phyloP scores from a whole-genome alignment of 495 filamentous ascomycete genomes.

The Penicillium pulvis region DNA sequence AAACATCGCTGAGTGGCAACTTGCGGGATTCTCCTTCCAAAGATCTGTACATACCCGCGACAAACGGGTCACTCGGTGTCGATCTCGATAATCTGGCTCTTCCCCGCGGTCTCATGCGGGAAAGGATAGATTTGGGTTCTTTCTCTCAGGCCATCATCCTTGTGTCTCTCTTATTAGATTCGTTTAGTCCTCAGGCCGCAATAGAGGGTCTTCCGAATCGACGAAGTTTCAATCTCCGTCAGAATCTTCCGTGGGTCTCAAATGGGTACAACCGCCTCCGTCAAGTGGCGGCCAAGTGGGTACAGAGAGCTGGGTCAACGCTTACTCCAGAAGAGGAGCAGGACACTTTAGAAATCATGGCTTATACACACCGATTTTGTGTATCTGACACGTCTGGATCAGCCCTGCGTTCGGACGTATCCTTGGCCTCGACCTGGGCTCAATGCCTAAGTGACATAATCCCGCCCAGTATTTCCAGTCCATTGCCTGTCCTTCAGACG shows the following conservation, averaged over 20 bases:
- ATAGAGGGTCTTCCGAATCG: conserved; percentile 6
- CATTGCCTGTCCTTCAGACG: conserved; percentile 27
- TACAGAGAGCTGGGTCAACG: conserved; percentile 21
- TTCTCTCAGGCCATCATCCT: conserved; percentile 28
- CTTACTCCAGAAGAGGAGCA: conserved; percentile 20
- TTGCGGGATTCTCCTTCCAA: conserved; percentile 6
- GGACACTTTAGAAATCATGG: conserved; percentile 30
- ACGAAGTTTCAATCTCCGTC: conserved; percentile 25
- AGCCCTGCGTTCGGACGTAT: conserved; percentile 25
- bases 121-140: conserved; percentile 26
- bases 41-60: conserved; percentile 29
- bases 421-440: conserved; percentile 29
- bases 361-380: conserved; percentile 21
- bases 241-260: conserved; percentile 37
- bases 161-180: conserved; percentile 32
- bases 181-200: conserved; percentile 25
- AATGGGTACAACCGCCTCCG: conserved; percentile 44
- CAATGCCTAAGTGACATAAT: conserved; percentile 37
- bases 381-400: conserved; percentile 15
- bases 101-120: conserved; percentile 31
- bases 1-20: conserved; percentile 18
- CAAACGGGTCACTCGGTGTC: conserved; percentile 31
- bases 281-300: conserved; percentile 31
- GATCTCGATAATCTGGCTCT: conserved; percentile 39
- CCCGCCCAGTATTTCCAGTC: conserved; percentile 16